Conservation (phyloP, 805 yeast species). For the Wickerhamomyces chambardii region DNA sequence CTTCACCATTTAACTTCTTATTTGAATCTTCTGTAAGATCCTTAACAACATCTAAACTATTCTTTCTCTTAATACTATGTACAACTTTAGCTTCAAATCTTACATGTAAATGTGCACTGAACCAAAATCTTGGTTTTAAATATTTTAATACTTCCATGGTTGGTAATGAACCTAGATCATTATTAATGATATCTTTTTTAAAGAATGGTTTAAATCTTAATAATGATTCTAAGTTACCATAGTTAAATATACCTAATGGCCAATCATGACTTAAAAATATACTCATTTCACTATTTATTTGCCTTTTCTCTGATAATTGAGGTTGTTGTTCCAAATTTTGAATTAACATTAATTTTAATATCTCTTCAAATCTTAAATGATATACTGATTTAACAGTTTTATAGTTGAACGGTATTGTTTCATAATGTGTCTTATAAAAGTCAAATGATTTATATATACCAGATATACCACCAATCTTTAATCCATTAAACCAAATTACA, state of each 20-base stretch:
- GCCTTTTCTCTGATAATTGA: no score
- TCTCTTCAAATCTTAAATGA: slow-evolving; percentile 52
- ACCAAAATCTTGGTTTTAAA: slow-evolving; percentile 68
- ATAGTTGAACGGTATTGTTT: slow-evolving; percentile 37
- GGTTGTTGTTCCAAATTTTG: slow-evolving; percentile 11
- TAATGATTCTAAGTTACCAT: slow-evolving; percentile 49
- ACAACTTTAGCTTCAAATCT: slow-evolving; percentile 48
- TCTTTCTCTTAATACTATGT: slow-evolving; percentile 21
- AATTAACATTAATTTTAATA: slow-evolving; percentile 42
- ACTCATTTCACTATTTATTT: no score
- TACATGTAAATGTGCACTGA: slow-evolving; percentile 85
- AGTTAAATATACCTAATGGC: slow-evolving; percentile 72
- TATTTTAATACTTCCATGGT: slow-evolving; percentile 42
- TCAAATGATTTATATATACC: slow-evolving; percentile 67
- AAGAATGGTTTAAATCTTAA: slow-evolving; percentile 60
- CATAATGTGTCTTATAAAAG: slow-evolving; percentile 31
- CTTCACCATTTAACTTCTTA: slow-evolving; percentile 7
- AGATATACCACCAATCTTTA: slow-evolving; percentile 73
- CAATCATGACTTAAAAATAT: slow-evolving; percentile 83
- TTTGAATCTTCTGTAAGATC: no score
- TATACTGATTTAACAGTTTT: slow-evolving; percentile 53
- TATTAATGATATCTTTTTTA: slow-evolving; percentile 46
- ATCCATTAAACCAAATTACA: slow-evolving; percentile 64
- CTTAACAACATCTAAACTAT: no score
- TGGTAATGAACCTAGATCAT: slow-evolving; percentile 66